Evolutionary conservation across 352 stramenopile species (phyloP).

Genomic region (Globisporangium canariense): DNA sequence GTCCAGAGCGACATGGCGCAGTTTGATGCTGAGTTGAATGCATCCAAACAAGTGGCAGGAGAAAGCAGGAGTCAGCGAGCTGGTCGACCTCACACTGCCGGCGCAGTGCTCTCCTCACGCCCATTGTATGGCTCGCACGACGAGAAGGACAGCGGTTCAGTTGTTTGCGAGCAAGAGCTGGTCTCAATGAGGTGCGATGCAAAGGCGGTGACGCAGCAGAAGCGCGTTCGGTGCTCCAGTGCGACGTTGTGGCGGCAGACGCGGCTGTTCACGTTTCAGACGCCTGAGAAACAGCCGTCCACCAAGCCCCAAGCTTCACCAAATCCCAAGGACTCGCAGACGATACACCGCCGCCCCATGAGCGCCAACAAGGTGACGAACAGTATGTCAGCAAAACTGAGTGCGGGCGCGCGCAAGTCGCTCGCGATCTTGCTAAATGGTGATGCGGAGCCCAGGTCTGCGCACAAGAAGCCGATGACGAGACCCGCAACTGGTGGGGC

Average conservation of each 20-base stretch:
- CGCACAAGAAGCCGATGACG: neutral
- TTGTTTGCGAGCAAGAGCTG: neutral
- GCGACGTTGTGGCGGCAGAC: constrained; percentile 45
- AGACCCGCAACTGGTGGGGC: neutral
- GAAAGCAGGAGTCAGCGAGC: too few relatives aligned
- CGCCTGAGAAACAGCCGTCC: constrained; percentile 5
- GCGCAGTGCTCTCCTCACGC: neutral
- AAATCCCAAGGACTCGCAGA: neutral
- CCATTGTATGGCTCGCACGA: neutral
- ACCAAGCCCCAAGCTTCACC: neutral
- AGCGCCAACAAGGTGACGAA: constrained; percentile 1
- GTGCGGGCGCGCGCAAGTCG: constrained; percentile 2
- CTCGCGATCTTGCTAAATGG: constrained; percentile 12
- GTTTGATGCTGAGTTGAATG: constrained; percentile 4
- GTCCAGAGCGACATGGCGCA: constrained; percentile 25
- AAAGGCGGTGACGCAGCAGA: neutral
- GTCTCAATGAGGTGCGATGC: neutral
- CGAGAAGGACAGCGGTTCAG: neutral
- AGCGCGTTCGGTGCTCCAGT: constrained; percentile 34
- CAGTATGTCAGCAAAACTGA: neutral
- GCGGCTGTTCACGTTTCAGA: constrained; percentile 37
- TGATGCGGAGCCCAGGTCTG: neutral
- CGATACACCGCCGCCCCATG: neutral
- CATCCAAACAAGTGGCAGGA: neutral
- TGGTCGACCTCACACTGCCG: constrained; percentile 10